Evolutionary conservation across 2,329 filamentous ascomycete species (phyloP).

Genomic region (Venturia aucupariae): DNA sequence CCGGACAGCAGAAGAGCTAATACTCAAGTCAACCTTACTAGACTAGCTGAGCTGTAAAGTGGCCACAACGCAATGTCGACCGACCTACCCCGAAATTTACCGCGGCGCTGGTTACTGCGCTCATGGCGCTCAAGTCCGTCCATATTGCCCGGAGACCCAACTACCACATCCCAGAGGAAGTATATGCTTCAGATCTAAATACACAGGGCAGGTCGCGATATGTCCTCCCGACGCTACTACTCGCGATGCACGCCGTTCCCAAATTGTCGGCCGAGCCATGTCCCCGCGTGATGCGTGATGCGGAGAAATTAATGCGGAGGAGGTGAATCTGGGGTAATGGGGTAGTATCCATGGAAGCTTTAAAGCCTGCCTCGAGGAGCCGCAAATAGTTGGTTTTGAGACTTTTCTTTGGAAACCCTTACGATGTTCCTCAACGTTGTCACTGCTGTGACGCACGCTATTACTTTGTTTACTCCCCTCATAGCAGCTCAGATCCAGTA

Average conservation of each 20-base stretch:
- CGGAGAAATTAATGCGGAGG: conserved; percentile 3
- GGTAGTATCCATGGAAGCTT: background rate
- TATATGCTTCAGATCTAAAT: background rate
- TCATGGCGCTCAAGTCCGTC: too few species aligned
- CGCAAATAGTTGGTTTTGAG: background rate
- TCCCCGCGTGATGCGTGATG: background rate
- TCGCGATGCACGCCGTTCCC: background rate
- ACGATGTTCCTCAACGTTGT: background rate
- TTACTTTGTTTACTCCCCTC: background rate
- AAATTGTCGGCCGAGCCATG: background rate
- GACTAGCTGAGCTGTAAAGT: background rate
- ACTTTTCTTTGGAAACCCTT: background rate
- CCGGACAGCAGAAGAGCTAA: too few species aligned
- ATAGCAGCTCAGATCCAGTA: background rate
- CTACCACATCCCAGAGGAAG: background rate
- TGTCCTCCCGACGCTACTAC: background rate
- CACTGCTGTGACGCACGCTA: background rate
- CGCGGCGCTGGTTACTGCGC: background rate
- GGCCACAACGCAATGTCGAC: background rate
- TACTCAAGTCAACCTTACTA: too few species aligned
- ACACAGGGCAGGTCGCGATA: background rate
- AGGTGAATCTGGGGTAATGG: background rate
- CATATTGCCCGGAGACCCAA: background rate
- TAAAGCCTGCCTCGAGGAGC: background rate
- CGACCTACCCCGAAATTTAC: background rate